Conservation (phyloP, 192 early-diverging fungal species). For the Pecoramyces ruminantium region DNA sequence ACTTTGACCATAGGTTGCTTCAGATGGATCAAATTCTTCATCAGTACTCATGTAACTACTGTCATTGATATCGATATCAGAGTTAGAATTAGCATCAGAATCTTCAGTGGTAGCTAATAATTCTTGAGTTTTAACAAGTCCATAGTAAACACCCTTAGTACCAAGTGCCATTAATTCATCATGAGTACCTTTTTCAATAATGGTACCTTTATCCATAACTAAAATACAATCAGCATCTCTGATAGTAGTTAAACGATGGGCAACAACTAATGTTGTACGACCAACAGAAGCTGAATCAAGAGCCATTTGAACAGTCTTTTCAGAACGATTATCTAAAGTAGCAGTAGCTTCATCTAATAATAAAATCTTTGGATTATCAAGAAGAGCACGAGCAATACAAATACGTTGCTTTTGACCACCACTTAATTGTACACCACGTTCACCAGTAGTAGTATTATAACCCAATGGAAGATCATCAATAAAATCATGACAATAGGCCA, state of each 20-base stretch:
- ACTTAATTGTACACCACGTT: slow-evolving; percentile 13
- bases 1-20: slow-evolving; percentile 5
- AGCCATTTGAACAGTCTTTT: background rate
- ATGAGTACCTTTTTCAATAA: background rate
- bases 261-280: background rate
- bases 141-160: background rate
- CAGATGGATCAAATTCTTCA: background rate
- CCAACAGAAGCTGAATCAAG: background rate
- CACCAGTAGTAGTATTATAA: slow-evolving; percentile 73
- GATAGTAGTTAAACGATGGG: background rate
- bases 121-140: background rate
- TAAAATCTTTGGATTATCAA: background rate
- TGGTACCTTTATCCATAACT: background rate
- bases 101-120: background rate
- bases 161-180: background rate
- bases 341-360: background rate
- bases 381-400: slow-evolving; percentile 2
- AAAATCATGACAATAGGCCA: slow-evolving; percentile 47
- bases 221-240: background rate
- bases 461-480: slow-evolving; percentile 62
- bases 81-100: background rate
- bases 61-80: background rate
- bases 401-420: slow-evolving; percentile 8
- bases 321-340: background rate
- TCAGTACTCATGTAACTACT: background rate